phyloP scores from a whole-genome alignment of 306 rosid genomes.

The Prunus campanulata region DNA sequence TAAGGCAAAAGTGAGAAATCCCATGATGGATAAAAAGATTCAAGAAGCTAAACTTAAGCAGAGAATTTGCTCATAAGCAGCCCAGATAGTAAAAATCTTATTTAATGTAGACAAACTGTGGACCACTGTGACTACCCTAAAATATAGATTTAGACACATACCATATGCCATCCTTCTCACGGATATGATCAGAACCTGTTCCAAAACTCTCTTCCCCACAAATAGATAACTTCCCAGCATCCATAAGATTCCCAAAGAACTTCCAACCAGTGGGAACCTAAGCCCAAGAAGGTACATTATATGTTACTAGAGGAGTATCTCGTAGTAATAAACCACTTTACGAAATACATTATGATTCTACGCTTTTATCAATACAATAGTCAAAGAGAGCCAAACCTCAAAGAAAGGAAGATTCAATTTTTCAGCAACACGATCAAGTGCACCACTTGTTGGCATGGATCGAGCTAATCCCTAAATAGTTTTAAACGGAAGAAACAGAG shows the following conservation, averaged over 20 bases:
- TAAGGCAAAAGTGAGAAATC: background rate
- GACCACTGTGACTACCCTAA: background rate
- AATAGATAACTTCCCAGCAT: constrained; percentile 85
- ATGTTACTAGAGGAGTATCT: constrained; percentile 25
- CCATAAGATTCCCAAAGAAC: constrained; percentile 99
- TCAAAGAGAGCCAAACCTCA: constrained; percentile 52
- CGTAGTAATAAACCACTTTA: constrained; percentile 12
- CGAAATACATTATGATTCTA: constrained; percentile 19
- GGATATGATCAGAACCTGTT: constrained; percentile 98
- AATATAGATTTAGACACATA: constrained; percentile 37
- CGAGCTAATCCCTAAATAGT: constrained; percentile 80
- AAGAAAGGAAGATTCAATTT: constrained; percentile 84
- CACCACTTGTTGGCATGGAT: constrained; percentile 99
- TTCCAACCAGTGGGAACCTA: constrained; percentile 99
- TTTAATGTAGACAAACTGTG: background rate
- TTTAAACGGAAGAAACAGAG: constrained; percentile 17
- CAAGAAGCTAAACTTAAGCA: background rate
- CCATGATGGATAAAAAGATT: background rate
- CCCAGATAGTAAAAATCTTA: background rate
- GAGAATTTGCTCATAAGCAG: background rate
- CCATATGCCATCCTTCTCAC: constrained; percentile 99
- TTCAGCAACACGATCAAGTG: constrained; percentile 87
- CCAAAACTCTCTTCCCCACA: constrained; percentile 99
- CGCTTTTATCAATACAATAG: background rate
- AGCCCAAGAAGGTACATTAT: constrained; percentile 17